Percentiles rank a stretch among this genome's conserved stretches.
Evolutionary conservation across 228 moss, liverwort and hornwort species (phyloP).

Genomic region (Sphagnum fallax): DNA sequence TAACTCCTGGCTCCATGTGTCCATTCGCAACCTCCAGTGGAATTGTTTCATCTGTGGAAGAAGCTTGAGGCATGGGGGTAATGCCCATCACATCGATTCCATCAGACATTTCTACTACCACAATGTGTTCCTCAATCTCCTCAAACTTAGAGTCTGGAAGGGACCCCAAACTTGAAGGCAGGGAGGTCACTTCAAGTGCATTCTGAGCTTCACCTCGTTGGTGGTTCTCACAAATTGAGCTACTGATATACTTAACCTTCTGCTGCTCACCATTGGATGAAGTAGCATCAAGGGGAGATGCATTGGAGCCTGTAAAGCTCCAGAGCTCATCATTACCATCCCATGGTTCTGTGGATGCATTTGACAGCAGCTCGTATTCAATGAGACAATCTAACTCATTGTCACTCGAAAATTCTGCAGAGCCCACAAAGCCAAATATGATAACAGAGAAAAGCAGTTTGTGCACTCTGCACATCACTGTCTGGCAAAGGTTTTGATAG

Average conservation of each 20-base stretch:
- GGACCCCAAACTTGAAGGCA: conserved; percentile 21
- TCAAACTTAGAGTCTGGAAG: conserved; percentile 13
- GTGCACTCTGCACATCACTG: too few relatives aligned
- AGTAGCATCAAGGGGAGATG: conserved; percentile 29
- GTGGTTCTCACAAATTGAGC: conserved; percentile 7
- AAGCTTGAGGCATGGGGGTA: conserved; percentile 14
- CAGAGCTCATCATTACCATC: conserved; percentile 90
- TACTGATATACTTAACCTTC: conserved; percentile 4
- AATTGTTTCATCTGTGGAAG: conserved; percentile 5
- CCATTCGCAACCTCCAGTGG: conserved; percentile 4
- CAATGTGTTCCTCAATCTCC: conserved; percentile 32
- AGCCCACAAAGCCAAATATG: conserved; percentile 2
- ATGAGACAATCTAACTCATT: conserved; percentile 82
- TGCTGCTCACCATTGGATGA: conserved; percentile 24
- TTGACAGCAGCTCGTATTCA: conserved; percentile 91
- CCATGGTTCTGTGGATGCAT: conserved; percentile 95
- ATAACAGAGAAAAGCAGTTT: too few relatives aligned
- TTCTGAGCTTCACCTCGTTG: conserved; percentile 11
- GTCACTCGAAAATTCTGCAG: conserved; percentile 70
- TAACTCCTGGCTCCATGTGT: conserved; percentile 6
- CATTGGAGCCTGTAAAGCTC: conserved; percentile 59
- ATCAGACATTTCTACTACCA: conserved; percentile 38
- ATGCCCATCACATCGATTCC: conserved; percentile 51
- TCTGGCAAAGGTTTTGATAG: too few relatives aligned
- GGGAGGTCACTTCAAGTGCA: conserved; percentile 18